Base-by-base conservation (phyloP, 768 basidiomycete genomes). In the Russula griseocarnosa region DNA sequence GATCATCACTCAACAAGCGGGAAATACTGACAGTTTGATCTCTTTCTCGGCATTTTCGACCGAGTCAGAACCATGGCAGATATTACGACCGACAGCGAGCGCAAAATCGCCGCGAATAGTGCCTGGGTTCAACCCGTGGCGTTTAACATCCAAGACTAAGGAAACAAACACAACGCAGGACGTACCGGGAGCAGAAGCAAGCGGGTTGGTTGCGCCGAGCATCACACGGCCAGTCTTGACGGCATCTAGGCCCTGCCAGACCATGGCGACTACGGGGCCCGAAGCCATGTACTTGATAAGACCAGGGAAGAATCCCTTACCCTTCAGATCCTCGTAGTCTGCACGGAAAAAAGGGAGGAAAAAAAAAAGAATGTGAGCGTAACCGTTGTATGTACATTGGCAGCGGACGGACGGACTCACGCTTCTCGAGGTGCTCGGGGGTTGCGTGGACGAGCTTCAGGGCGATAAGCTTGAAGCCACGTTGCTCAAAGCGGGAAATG, bases 121-220 rank as follows among this genome's bases (percentile, higher is more conserved):
- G 65, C 93, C 92, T 92, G 4, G 5, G n/a, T 47, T 54, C 11
- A 5, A 3, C 47, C 36, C 42, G 26, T 14, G 5, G n/a, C 2
- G 10, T 49, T 47, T 8, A 34, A 52, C 8, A 40, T 9, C 30
- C 28, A 14, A 36, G 28, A 10, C 10, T 18, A 18, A 22, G 6
- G 2, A 6, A 28, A 24, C 8, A 34, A 6, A n/a, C 28, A 32
- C 22, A 30, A 32, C 5, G n/a, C 14, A 58, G 30, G 46, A 76
- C 86, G 66, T 69, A 90, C 95, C 96, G 69, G 90, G 83, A 67
- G 85, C 79, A 67, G 96, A 98, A 44, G 82, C 82, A 67, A 98
- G 86, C 65, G 97, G 97, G 86, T 99, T 97, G 73, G 96, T 97
- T 52, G 94, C 86, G 73, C 96, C 96, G 68, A 96, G 87, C 92